Base-by-base conservation (phyloP, 2,329 filamentous ascomycete species). In the Fusarium neocosmosporiellum region DNA sequence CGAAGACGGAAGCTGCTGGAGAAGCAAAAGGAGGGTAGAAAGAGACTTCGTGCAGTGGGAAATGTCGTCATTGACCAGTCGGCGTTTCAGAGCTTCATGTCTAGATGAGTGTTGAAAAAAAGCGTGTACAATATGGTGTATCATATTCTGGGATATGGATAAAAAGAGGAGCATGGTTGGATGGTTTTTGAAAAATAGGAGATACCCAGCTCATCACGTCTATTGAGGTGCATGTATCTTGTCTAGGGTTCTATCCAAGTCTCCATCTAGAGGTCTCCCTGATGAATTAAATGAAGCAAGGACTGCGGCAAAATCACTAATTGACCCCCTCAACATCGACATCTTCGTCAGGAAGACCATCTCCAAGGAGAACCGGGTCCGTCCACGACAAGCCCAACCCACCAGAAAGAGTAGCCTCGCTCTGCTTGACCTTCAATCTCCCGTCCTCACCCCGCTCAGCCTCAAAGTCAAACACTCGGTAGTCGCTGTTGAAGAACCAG, bases 41-140 rank as follows among this genome's bases (percentile, higher is more conserved):
- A 98, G 89, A 93, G 92, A 82, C 83, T 99, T 67, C 90, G 94
- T 67, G 89, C 92, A 1, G 92, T 95, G 7, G 94, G 96, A 0
- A 98, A 97, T 79, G 95, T 99, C 1, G 89, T 95, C n/a, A 98
- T 99, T 81, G 95, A 98, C 70, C 95, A 98, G 77, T 93, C 94
- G 75, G 95, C 95, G 4, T 99, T 98, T 80, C 96, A 99, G 82
- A 94, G 91, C 75, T 99, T 99, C 81, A 83, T 99, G 81, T 89
- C 95, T 0, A 98, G 96, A 82, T 95, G 73, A 72, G 13, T 53
- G 3, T 55, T 65, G 60, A 53, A 39, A 43, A 10, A 18, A 27
- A 58, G 36, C 48, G 60, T 74, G 72, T 68, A 74, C 24, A 48
- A 37, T 50, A 69, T 70, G 70, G 57, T 73, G 70, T 73, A 73